A percentile compares a stretch with the other conserved stretches of the same genome.
Evolutionary conservation across 208 protist species (phyloP).

Genomic region (Leishmania amazonensis): DNA sequence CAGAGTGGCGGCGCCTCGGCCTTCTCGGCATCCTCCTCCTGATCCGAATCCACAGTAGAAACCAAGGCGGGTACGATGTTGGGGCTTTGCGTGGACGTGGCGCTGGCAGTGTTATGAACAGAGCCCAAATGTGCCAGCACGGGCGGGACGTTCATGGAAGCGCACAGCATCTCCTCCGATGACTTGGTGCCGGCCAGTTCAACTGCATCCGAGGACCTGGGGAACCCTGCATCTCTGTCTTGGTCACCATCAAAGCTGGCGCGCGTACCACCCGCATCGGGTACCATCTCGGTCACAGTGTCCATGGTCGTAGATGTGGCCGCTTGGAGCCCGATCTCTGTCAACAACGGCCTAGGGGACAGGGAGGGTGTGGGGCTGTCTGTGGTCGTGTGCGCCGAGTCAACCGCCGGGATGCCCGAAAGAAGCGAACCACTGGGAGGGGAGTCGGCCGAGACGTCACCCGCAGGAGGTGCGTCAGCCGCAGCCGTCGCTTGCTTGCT

Average conservation of each 20-base stretch:
- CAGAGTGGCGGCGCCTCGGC: neutral
- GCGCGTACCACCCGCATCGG: neutral
- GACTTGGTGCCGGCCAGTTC: slow-evolving; percentile 5
- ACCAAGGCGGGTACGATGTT: neutral
- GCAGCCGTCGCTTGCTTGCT: slow-evolving; percentile 2
- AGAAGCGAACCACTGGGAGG: neutral
- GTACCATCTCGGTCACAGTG: neutral
- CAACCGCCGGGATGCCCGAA: neutral
- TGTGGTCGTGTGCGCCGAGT: neutral
- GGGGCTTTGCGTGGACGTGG: neutral
- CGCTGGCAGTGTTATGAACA: neutral
- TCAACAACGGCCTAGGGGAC: neutral
- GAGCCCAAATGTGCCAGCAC: neutral
- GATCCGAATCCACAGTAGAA: neutral
- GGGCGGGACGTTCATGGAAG: neutral
- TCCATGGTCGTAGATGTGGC: neutral
- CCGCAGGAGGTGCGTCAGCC: neutral
- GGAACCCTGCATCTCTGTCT: slow-evolving; percentile 3
- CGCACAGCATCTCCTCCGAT: neutral
- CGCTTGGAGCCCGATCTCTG: neutral
- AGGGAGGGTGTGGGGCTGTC: neutral
- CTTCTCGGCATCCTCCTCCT: neutral
- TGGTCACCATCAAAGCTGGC: slow-evolving; percentile 6
- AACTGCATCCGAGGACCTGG: slow-evolving; percentile 12
- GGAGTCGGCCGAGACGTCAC: neutral